A percentile compares a stretch with the other conserved stretches of the same genome.
Conservation (phyloP, 352 stramenopile species). For the Plasmopara muralis region DNA sequence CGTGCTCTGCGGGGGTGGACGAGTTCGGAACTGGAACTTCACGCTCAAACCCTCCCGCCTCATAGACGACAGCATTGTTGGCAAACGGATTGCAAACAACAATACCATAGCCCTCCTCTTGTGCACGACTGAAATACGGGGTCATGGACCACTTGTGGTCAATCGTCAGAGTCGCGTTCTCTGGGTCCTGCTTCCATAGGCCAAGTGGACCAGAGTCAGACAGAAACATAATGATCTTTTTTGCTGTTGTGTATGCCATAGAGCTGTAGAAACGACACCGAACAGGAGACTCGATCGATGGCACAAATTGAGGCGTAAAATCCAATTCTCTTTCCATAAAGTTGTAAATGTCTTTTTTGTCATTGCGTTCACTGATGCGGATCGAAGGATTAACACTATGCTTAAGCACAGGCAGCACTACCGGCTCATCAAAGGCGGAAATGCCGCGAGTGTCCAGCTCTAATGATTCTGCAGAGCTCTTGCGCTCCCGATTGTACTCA, state of each 20-base stretch:
- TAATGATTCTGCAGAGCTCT: slow-evolving; percentile 74
- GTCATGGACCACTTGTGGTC: slow-evolving; percentile 88
- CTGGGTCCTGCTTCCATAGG: slow-evolving; percentile 76
- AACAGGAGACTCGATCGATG: slow-evolving; percentile 79
- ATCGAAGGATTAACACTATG: slow-evolving; percentile 29
- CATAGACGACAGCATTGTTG: slow-evolving; percentile 84
- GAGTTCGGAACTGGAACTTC: slow-evolving; percentile 81
- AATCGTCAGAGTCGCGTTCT: slow-evolving; percentile 42
- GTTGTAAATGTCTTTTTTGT: slow-evolving; percentile 83
- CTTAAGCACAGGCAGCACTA: slow-evolving; percentile 27
- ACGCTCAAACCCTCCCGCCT: slow-evolving; percentile 83
- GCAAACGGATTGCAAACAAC: slow-evolving; percentile 85
- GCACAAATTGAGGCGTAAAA: slow-evolving; percentile 81
- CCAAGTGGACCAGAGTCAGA: slow-evolving; percentile 80
- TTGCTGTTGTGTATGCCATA: slow-evolving; percentile 83
- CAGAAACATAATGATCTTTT: slow-evolving; percentile 82
- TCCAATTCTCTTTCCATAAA: slow-evolving; percentile 82
- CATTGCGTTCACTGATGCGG: slow-evolving; percentile 38
- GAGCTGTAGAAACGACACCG: slow-evolving; percentile 84
- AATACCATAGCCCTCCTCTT: slow-evolving; percentile 82
- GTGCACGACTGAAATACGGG: slow-evolving; percentile 72
- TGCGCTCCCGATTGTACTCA: slow-evolving; percentile 29
- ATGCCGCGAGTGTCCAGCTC: slow-evolving; percentile 78
- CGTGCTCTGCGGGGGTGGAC: slow-evolving; percentile 74
- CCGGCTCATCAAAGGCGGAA: slow-evolving; percentile 59